Evolutionary conservation across 371 early-diverging fungal genomes (phyloP).

Genomic region (Syncephalastrum contaminatum): DNA sequence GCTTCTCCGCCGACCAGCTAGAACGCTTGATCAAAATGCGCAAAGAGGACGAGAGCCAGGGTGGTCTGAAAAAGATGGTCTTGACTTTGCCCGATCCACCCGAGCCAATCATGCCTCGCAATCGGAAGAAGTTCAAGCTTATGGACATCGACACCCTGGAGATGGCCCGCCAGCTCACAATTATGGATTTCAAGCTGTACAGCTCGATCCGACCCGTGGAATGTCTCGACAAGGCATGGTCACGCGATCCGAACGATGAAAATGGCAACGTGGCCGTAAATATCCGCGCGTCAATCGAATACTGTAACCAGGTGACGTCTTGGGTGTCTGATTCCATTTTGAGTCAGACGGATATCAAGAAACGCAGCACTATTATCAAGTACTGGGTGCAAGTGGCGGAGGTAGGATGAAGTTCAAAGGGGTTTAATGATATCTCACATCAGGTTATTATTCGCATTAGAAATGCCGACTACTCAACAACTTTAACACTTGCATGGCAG

Average conservation of each 20-base stretch:
- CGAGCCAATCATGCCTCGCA: conserved; percentile 71
- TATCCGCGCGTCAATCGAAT: conserved; percentile 74
- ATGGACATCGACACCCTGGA: conserved; percentile 90
- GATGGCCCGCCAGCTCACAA: conserved; percentile 91
- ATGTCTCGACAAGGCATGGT: conserved; percentile 90
- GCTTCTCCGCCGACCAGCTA: conserved; percentile 75
- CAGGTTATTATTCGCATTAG: conserved; percentile 19
- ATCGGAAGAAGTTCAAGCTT: conserved; percentile 65
- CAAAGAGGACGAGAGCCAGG: conserved; percentile 52
- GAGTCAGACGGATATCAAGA: conserved; percentile 76
- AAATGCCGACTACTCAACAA: conserved; percentile 54
- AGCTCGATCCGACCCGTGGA: conserved; percentile 82
- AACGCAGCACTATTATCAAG: conserved; percentile 72
- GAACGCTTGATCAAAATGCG: conserved; percentile 71
- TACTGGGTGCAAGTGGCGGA: conserved; percentile 88
- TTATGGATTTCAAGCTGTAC: conserved; percentile 83
- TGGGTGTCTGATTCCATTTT: conserved; percentile 89
- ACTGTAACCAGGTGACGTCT: conserved; percentile 71
- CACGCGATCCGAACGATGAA: conserved; percentile 47
- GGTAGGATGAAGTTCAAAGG: conserved; percentile 18
- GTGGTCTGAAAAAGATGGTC: conserved; percentile 64
- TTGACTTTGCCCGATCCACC: conserved; percentile 64
- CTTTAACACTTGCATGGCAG: conserved; percentile 90
- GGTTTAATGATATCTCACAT: conserved; percentile 28
- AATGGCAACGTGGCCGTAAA: conserved; percentile 50